A percentile compares a stretch with the other conserved stretches of the same genome.
Evolutionary conservation across 306 rosid species (phyloP).

Genomic region (Myrica gale): DNA sequence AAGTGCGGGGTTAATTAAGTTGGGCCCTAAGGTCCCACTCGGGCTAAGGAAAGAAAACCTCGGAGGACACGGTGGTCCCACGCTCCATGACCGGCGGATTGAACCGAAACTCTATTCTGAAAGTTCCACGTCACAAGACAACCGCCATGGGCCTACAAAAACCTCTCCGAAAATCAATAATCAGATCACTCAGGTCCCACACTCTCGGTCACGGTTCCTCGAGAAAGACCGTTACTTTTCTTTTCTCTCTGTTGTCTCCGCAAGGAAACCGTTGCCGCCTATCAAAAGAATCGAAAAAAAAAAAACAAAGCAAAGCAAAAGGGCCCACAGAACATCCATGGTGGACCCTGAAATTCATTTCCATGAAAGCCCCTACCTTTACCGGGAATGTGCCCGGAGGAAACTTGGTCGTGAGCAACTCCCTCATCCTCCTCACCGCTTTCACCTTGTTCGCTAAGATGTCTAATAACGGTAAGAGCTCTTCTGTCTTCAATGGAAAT

Average conservation of each 20-base stretch:
- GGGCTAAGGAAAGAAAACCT: background rate
- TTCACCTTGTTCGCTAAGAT: conserved; percentile 89
- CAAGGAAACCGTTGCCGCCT: conserved; percentile 14
- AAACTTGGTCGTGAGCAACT: conserved; percentile 87
- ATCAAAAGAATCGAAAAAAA: conserved; percentile 37
- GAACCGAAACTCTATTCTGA: background rate
- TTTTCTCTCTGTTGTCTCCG: background rate
- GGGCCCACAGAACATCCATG: background rate
- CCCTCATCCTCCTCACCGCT: conserved; percentile 89
- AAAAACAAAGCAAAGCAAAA: conserved; percentile 21
- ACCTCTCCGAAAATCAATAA: conserved; percentile 32
- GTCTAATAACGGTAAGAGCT: conserved; percentile 80
- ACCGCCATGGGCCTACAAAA: conserved; percentile 20
- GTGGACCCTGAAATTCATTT: background rate
- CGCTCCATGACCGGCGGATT: conserved; percentile 3
- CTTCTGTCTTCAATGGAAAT: conserved; percentile 94
- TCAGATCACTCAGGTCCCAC: conserved; percentile 3
- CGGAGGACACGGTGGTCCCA: background rate
- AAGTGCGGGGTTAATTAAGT: background rate
- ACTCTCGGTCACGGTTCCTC: conserved; percentile 17
- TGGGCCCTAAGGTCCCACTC: background rate
- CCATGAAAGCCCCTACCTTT: conserved; percentile 55
- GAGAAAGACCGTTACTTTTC: conserved; percentile 15
- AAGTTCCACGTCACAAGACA: conserved; percentile 27
- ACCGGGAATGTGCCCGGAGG: conserved; percentile 96